A percentile compares a stretch with the other conserved stretches of the same genome.
Conservation (phyloP, 176 grass and related monocot genomes). For the Musa beccarii region DNA sequence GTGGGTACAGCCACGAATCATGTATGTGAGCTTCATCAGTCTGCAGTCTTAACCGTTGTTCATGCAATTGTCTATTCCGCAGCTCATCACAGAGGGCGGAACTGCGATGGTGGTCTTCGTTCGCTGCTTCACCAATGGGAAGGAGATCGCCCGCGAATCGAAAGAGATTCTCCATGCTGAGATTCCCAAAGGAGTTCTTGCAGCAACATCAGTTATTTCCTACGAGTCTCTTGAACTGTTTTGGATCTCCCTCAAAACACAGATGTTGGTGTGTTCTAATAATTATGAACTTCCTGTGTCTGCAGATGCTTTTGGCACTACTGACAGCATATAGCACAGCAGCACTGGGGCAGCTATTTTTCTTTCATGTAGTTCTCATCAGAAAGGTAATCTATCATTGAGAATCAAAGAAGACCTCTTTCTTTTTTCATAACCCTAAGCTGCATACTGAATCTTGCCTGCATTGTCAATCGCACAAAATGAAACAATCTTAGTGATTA, state of each 20-base stretch:
- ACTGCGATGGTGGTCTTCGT: slow-evolving; percentile 64
- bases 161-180: slow-evolving; percentile 55
- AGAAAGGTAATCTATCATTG: slow-evolving; percentile 46
- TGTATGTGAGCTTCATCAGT: neutral
- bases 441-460: neutral
- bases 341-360: slow-evolving; percentile 84
- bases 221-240: neutral
- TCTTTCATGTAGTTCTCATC: slow-evolving; percentile 91
- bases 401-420: neutral
- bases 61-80: slow-evolving; percentile 1
- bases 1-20: slow-evolving; percentile 18
- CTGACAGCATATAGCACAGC: slow-evolving; percentile 71
- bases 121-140: slow-evolving; percentile 58
- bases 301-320: slow-evolving; percentile 61
- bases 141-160: slow-evolving; percentile 53
- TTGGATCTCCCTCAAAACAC: slow-evolving; percentile 1
- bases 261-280: slow-evolving; percentile 4
- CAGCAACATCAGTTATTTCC: slow-evolving; percentile 57
- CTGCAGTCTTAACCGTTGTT: neutral
- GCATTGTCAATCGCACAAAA: too few relatives aligned
- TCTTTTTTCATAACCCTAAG: neutral
- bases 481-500: too few relatives aligned
- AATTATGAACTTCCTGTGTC: slow-evolving; percentile 4
- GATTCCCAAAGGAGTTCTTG: slow-evolving; percentile 81
- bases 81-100: slow-evolving; percentile 77